Conservation (phyloP, 1,139 yeast species). For the Saccharomyces hybrid region DNA sequence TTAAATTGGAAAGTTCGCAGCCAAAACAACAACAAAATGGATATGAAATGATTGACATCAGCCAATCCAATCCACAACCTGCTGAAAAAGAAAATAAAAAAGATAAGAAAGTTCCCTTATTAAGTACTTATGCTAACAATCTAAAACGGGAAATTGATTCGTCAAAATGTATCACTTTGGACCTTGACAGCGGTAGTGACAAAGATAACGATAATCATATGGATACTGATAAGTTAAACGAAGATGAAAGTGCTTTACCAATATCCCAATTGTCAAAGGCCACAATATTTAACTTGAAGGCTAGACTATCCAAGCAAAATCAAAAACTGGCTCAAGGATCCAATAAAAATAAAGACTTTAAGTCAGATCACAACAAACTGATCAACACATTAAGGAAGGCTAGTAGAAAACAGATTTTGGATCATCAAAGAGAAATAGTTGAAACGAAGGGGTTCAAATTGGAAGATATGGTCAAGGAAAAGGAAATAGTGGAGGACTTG, state of each 20-base stretch:
- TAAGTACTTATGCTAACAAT: constrained; percentile 18
- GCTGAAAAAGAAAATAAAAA: no score
- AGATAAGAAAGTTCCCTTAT: constrained; percentile 1
- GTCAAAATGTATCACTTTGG: constrained; percentile 12
- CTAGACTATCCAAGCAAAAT: constrained; percentile 30
- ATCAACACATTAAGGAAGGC: constrained; percentile 27
- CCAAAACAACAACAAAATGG: background rate
- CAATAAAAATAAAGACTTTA: constrained; percentile 14
- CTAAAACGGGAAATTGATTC: constrained; percentile 12
- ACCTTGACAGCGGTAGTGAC: constrained; percentile 14
- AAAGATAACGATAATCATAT: constrained; percentile 11
- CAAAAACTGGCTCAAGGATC: constrained; percentile 4
- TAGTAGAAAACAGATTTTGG: constrained; percentile 30
- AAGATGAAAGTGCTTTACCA: constrained; percentile 1
- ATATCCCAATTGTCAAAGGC: constrained; percentile 29
- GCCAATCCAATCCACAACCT: no score
- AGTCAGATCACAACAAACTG: constrained; percentile 15
- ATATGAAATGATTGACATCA: background rate
- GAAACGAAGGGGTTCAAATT: constrained; percentile 22
- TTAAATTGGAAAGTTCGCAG: background rate
- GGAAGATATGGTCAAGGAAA: constrained; percentile 28
- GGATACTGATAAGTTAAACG: background rate
- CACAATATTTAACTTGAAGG: constrained; percentile 31
- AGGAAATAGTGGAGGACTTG: constrained; percentile 38
- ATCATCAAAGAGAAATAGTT: constrained; percentile 24